phyloP scores from a whole-genome alignment of 345 rosid genomes.

The Zanthoxylum bungeanum region DNA sequence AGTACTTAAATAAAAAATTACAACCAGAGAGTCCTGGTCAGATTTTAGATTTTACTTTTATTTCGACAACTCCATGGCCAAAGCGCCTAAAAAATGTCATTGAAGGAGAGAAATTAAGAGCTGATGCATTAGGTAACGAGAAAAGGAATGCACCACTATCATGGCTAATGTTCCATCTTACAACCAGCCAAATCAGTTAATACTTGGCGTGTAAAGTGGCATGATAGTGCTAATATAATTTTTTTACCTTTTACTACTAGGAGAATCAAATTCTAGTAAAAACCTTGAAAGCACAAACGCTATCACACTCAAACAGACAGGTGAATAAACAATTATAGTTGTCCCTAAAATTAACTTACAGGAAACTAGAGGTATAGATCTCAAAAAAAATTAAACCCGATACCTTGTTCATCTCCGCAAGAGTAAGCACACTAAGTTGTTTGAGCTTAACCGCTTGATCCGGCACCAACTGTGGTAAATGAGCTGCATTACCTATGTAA shows the following conservation, averaged over 20 bases:
- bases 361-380: not conserved
- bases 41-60: not conserved
- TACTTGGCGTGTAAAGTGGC: not conserved
- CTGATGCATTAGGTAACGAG: not conserved
- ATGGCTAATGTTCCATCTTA: not conserved
- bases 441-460: conserved; percentile 41
- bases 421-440: conserved; percentile 44
- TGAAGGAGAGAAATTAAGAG: not conserved
- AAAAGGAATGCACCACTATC: not conserved
- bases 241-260: not conserved
- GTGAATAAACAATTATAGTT: not conserved
- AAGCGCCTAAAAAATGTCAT: not conserved
- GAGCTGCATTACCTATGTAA: conserved; percentile 22
- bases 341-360: not conserved
- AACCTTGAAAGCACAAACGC: not conserved
- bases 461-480: conserved; percentile 29
- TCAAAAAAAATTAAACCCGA: not conserved
- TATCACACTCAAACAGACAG: not conserved
- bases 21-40: not conserved
- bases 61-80: not conserved
- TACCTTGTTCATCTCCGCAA: conserved; percentile 42
- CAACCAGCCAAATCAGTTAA: not conserved
- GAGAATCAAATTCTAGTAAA: not conserved
- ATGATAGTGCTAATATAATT: not conserved
- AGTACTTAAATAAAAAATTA: not conserved